Evolutionary conservation across 2,329 filamentous ascomycete genomes (phyloP), one percentile per base, ranked within the genome.

Genomic region (Trichoderma lentiforme): DNA sequence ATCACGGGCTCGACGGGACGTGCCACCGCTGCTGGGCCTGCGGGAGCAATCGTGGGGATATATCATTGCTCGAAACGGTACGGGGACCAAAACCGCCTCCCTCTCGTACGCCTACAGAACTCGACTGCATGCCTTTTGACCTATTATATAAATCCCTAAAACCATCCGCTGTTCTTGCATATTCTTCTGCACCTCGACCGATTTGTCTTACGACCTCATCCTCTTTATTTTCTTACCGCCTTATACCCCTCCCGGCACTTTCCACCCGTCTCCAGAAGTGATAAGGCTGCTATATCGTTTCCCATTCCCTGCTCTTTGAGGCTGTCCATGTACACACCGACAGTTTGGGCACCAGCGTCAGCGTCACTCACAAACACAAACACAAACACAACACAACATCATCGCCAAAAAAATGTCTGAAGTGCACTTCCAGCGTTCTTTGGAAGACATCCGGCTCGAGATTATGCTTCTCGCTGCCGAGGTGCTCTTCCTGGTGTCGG

Each of bases 381-480:
- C 47, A 66, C n/a, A 24, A 14, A 24, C 47, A 34, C 67, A 62
- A 61, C 67, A 62, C 67, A 70, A 51, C n/a, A 70, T 34, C 39
- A 43, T 18, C 21, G 47, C 28, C 51, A 43, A 43, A 24, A 47
- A 61, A 56, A 80, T 80, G 79, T 39, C 77, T 61, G 69, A 78
- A 62, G 36, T 65, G 36, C 71, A 73, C n/a, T 75, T 66, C 57
- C 71, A 73, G 28, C 76, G 72, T 34, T 75, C 76, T 39, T 53
- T 78, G 56, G 77, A 80, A n/a, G 73, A 77, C 39, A 78, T 74
- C 69, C 76, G 77, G 57, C 71, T 80, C 43, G 80, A 83, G 73
- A 81, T 83, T 58, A 65, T 79, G 47, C 73, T 82, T 30, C 73
- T 83, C 30, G 80, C 81, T 14, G 71, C 77, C 15, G 77, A 76